These are phyloP conservation scores for Peniophora sp. DNA, from an alignment of 1,284 basidiomycete genomes.

Conservation along the genomic window DNA sequence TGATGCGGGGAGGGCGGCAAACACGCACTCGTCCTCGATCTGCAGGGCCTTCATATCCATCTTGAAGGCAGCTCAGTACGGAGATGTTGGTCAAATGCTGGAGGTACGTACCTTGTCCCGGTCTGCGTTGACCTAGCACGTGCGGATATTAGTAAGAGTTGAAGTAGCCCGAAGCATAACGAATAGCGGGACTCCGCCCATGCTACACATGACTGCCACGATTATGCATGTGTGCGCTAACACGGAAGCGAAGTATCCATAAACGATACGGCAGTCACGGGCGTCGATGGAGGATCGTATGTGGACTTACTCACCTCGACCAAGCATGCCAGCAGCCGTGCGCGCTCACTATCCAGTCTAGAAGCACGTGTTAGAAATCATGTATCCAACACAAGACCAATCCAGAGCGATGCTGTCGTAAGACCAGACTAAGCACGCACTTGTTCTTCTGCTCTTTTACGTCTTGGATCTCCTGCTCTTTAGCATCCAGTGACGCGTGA, in stretches of 20 bases:
- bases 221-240: too few species aligned
- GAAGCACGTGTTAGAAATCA: slow-evolving; percentile 2
- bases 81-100: slow-evolving; percentile 1
- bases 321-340: slow-evolving; percentile 53
- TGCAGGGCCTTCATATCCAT: slow-evolving; percentile 43
- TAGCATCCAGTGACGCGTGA: slow-evolving; percentile 67
- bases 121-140: slow-evolving; percentile 64
- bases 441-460: slow-evolving; percentile 75
- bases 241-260: too few species aligned
- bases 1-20: neutral
- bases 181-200: slow-evolving; percentile 1
- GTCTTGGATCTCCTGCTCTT: slow-evolving; percentile 68
- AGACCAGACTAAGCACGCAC: slow-evolving; percentile 30
- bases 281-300: neutral
- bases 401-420: neutral
- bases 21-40: slow-evolving; percentile 53
- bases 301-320: slow-evolving; percentile 44
- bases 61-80: slow-evolving; percentile 22
- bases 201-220: too few species aligned
- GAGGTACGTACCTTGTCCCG: slow-evolving; percentile 56
- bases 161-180: slow-evolving; percentile 4
- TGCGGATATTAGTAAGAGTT: slow-evolving; percentile 1
- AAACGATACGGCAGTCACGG: too few species aligned
- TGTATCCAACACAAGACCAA: slow-evolving; percentile 1
- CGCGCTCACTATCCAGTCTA: slow-evolving; percentile 68